Conservation (phyloP, 2,329 filamentous ascomycete species). For the Acarospora socialis region DNA sequence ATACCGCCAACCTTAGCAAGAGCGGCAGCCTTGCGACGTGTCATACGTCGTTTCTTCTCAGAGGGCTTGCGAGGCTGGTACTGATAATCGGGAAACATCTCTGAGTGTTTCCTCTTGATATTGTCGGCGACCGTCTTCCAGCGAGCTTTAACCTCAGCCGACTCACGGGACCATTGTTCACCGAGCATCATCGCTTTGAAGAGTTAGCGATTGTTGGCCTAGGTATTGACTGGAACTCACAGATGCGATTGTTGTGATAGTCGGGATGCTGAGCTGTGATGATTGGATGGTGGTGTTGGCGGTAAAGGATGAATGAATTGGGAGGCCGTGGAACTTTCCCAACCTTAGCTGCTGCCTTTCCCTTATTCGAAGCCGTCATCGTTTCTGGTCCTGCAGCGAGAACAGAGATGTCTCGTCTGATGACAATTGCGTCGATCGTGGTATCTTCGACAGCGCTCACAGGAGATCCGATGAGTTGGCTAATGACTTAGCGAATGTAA, state of each 20-base stretch:
- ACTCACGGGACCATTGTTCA: constrained; percentile 27
- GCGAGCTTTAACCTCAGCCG: constrained; percentile 21
- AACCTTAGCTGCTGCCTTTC: too few species aligned
- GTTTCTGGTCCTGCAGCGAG: too few species aligned
- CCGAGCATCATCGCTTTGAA: constrained; percentile 26
- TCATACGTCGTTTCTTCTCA: constrained; percentile 32
- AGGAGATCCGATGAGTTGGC: too few species aligned
- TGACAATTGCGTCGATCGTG: too few species aligned
- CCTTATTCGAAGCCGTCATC: too few species aligned
- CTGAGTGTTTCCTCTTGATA: constrained; percentile 26
- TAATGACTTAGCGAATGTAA: too few species aligned
- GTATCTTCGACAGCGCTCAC: too few species aligned
- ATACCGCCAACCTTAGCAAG: constrained; percentile 9
- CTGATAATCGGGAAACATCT: constrained; percentile 30
- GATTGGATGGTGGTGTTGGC: constrained; percentile 25
- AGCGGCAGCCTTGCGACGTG: constrained; percentile 21
- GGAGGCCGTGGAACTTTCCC: constrained; percentile 32
- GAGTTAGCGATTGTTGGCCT: constrained; percentile 11
- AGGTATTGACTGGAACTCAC: constrained; percentile 19
- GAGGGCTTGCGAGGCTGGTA: constrained; percentile 33
- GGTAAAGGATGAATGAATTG: constrained; percentile 34
- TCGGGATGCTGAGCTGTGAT: constrained; percentile 26
- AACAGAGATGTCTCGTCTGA: too few species aligned
- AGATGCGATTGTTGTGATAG: constrained; percentile 32
- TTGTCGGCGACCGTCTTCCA: constrained; percentile 27